Percentiles rank a stretch among this genome's conserved stretches.
Evolutionary conservation across 306 rosid species (phyloP).

Genomic region (Castanea crenata): DNA sequence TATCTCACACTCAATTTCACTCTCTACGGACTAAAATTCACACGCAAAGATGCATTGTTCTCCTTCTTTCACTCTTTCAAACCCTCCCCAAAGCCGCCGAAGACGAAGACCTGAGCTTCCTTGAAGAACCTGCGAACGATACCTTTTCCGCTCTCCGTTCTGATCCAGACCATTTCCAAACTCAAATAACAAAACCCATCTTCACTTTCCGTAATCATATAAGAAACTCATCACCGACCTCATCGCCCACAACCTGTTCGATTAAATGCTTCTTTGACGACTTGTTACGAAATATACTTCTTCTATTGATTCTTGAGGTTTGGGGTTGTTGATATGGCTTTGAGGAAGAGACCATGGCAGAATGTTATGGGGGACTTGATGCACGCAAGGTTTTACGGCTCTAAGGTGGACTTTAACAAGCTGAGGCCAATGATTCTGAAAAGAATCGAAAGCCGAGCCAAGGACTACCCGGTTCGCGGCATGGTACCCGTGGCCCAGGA

Average conservation of each 20-base stretch:
- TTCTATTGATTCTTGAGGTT: neutral
- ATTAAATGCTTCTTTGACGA: constrained; percentile 16
- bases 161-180: neutral
- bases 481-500: constrained; percentile 71
- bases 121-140: neutral
- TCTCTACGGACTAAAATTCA: too few species aligned
- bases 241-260: constrained; percentile 27
- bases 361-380: constrained; percentile 12
- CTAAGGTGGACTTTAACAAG: constrained; percentile 45
- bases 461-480: constrained; percentile 50
- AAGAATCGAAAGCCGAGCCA: constrained; percentile 59
- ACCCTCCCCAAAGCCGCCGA: too few species aligned
- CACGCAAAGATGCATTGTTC: too few species aligned
- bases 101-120: neutral
- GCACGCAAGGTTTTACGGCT: constrained; percentile 19
- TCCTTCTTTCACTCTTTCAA: too few species aligned
- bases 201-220: too few species aligned
- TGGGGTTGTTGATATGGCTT: constrained; percentile 30
- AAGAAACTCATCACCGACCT: neutral
- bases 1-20: too few species aligned
- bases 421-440: constrained; percentile 70
- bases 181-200: neutral
- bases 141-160: too few species aligned
- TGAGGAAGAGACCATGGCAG: constrained; percentile 25
- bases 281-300: neutral